phyloP scores from a whole-genome alignment of 2,329 filamentous ascomycete species.

The Calonectria pseudoturangicola region DNA sequence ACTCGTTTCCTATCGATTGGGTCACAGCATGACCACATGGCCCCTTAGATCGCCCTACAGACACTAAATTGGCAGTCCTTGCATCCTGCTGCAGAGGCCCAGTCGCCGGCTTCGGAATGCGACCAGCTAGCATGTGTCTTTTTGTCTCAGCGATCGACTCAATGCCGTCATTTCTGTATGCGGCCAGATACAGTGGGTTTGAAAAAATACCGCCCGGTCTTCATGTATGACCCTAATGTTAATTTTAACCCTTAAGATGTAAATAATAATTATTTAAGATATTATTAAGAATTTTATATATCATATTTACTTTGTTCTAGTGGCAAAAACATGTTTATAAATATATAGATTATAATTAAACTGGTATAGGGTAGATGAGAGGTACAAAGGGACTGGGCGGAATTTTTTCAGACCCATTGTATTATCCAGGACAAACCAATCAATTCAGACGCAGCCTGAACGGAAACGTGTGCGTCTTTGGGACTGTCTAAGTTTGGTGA shows the following conservation, averaged over 20 bases:
- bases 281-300: too few relatives aligned
- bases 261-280: too few relatives aligned
- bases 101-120: slow-evolving; percentile 48
- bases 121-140: slow-evolving; percentile 28
- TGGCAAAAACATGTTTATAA: too few relatives aligned
- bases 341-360: too few relatives aligned
- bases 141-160: slow-evolving; percentile 34
- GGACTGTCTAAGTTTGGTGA: background rate
- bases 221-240: too few relatives aligned
- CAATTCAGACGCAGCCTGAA: background rate
- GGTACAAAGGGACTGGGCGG: too few relatives aligned
- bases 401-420: background rate
- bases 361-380: too few relatives aligned
- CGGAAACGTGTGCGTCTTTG: slow-evolving; percentile 3
- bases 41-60: slow-evolving; percentile 38
- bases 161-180: slow-evolving; percentile 32
- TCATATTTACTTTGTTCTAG: too few relatives aligned
- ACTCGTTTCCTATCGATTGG: slow-evolving; percentile 43
- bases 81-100: slow-evolving; percentile 42
- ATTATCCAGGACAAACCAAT: background rate
- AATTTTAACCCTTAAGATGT: too few relatives aligned
- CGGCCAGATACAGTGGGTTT: background rate
- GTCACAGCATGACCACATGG: slow-evolving; percentile 36
- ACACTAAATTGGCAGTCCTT: slow-evolving; percentile 36
- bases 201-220: too few relatives aligned